phyloP scores from a whole-genome alignment of 2,329 filamentous ascomycete genomes.

The Uncinocarpus reesii region DNA sequence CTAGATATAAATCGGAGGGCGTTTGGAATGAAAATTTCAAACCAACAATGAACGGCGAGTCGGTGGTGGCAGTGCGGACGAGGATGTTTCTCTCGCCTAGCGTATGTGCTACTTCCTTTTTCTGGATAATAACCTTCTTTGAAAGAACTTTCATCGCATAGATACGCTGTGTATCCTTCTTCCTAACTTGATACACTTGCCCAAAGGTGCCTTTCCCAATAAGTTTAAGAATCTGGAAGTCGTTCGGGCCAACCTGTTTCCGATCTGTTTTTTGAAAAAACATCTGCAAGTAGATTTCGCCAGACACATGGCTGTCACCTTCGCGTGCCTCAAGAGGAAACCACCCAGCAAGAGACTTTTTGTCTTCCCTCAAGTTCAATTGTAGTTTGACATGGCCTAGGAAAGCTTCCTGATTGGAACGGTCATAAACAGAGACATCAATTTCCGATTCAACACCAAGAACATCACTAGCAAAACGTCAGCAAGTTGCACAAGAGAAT shows the following conservation, averaged over 20 bases:
- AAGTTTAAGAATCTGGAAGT: slow-evolving; percentile 90
- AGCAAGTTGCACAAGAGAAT: slow-evolving; percentile 20
- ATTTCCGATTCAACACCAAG: slow-evolving; percentile 83
- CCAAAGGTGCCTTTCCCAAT: slow-evolving; percentile 98
- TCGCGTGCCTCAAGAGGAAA: slow-evolving; percentile 69
- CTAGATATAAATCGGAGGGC: slow-evolving; percentile 90
- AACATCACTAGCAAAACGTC: slow-evolving; percentile 59
- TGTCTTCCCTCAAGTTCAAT: slow-evolving; percentile 57
- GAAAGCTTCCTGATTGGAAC: slow-evolving; percentile 73
- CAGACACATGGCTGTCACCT: slow-evolving; percentile 64
- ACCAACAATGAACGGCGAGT: slow-evolving; percentile 95
- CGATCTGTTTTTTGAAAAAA: slow-evolving; percentile 78
- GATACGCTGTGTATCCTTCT: slow-evolving; percentile 90
- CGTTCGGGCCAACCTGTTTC: slow-evolving; percentile 84
- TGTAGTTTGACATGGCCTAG: slow-evolving; percentile 80
- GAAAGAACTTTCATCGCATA: slow-evolving; percentile 99
- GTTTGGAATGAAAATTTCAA: slow-evolving; percentile 99
- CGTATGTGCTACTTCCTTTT: slow-evolving; percentile 97
- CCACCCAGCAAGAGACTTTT: slow-evolving; percentile 71
- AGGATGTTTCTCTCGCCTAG: slow-evolving; percentile 95
- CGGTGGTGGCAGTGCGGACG: slow-evolving; percentile 86
- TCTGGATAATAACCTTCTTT: slow-evolving; percentile 99
- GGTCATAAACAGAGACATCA: slow-evolving; percentile 89
- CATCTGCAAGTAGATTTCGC: slow-evolving; percentile 81
- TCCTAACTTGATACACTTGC: slow-evolving; percentile 95